These are phyloP conservation scores for Lentinula guzmanii DNA, from an alignment of 768 basidiomycete species.

Conservation along the genomic window DNA sequence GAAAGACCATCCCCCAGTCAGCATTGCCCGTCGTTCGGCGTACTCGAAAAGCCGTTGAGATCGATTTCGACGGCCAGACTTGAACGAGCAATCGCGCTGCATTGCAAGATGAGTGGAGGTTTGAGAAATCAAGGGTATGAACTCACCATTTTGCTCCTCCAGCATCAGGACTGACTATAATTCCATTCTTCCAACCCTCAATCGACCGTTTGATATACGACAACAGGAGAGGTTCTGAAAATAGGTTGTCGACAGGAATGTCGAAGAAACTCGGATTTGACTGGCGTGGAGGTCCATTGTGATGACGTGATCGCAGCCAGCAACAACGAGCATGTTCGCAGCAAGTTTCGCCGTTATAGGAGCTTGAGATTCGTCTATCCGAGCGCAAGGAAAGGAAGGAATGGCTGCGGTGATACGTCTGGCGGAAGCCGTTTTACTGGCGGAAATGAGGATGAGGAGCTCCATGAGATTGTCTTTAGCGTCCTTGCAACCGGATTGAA, in stretches of 20 bases:
- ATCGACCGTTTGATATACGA: constrained; percentile 87
- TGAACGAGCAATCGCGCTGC: too few relatives aligned
- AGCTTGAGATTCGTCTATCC: constrained; percentile 93
- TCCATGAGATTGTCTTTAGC: constrained; percentile 98
- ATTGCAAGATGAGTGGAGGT: not conserved
- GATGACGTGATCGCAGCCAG: constrained; percentile 97
- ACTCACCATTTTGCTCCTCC: constrained; percentile 96
- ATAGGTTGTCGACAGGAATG: constrained; percentile 96
- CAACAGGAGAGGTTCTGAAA: constrained; percentile 93
- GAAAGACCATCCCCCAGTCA: too few relatives aligned
- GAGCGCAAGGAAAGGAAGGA: constrained; percentile 94
- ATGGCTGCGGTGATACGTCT: constrained; percentile 95
- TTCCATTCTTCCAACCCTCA: constrained; percentile 74
- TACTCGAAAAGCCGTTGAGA: too few relatives aligned
- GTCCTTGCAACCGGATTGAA: constrained; percentile 85
- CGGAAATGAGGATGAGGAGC: constrained; percentile 96
- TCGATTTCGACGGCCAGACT: too few relatives aligned
- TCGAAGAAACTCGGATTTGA: constrained; percentile 99
- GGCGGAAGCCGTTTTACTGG: constrained; percentile 95
- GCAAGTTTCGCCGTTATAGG: constrained; percentile 98
- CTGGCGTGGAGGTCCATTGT: constrained; percentile 99
- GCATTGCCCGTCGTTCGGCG: too few relatives aligned
- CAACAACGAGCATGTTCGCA: constrained; percentile 95
- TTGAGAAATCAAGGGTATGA: constrained; percentile 5
- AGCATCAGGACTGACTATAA: constrained; percentile 95